These are phyloP conservation scores for Pyrenophora tritici-repentis DNA, from an alignment of 2,329 filamentous ascomycete species.

Conservation along the genomic window DNA sequence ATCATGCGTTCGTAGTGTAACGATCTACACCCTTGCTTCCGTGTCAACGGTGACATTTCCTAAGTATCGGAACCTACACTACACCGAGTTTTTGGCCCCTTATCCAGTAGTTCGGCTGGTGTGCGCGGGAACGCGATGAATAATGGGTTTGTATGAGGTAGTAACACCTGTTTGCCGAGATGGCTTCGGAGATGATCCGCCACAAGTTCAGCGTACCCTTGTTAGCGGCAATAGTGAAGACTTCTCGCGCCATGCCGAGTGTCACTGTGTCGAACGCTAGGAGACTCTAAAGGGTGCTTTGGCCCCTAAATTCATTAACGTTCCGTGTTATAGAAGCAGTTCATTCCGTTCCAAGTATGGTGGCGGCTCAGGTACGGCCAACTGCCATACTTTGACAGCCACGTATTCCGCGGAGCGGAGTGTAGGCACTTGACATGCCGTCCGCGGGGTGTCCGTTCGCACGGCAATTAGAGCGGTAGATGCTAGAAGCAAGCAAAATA, in stretches of 20 bases:
- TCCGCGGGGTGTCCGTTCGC: not conserved
- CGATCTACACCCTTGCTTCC: not conserved
- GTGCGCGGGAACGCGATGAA: not conserved
- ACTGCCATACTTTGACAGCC: too few species aligned
- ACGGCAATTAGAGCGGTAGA: not conserved
- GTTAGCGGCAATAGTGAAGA: too few species aligned
- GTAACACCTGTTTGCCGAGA: not conserved
- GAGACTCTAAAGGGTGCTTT: too few species aligned
- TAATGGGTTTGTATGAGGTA: not conserved
- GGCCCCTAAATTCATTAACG: too few species aligned
- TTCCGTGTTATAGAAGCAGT: too few species aligned
- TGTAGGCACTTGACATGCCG: not conserved
- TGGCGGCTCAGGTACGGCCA: too few species aligned
- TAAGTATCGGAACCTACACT: not conserved
- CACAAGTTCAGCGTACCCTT: too few species aligned
- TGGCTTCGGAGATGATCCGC: not conserved
- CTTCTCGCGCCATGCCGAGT: too few species aligned
- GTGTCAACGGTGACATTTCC: too few species aligned
- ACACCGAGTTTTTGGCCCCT: not conserved
- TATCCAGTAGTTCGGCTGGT: not conserved
- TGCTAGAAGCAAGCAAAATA: conserved; percentile 3
- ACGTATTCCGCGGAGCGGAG: too few species aligned
- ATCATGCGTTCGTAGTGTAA: not conserved
- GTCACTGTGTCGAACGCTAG: too few species aligned
- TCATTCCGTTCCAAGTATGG: too few species aligned